phyloP scores from a whole-genome alignment of 768 basidiomycete species.

The Suillus sp. region DNA sequence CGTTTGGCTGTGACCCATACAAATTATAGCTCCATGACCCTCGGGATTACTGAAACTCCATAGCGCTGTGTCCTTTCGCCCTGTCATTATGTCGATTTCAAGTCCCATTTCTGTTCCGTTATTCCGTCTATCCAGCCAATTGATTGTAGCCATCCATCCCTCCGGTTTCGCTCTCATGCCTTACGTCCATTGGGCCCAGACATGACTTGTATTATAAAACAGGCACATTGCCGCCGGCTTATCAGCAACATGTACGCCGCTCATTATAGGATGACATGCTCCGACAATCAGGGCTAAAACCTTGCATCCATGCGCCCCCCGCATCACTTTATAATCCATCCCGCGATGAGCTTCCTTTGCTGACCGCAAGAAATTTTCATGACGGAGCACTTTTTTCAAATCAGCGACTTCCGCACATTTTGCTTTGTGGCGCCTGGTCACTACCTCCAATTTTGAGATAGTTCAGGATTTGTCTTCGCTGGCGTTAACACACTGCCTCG shows the following conservation, averaged over 20 bases:
- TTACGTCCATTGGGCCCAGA: slow-evolving; percentile 1
- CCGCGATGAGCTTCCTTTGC: neutral
- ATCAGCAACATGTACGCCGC: neutral
- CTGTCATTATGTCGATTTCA: slow-evolving; percentile 8
- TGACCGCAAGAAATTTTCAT: neutral
- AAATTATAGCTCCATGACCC: slow-evolving; percentile 5
- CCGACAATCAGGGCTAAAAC: neutral
- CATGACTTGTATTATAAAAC: slow-evolving; percentile 2
- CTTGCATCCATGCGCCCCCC: neutral
- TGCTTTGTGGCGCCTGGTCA: slow-evolving; percentile 5
- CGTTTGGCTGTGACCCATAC: neutral
- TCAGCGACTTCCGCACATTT: slow-evolving; percentile 1
- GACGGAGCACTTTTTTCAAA: neutral
- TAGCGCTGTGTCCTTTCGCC: neutral
- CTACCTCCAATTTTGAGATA: neutral
- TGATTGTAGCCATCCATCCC: neutral
- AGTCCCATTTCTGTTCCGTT: neutral
- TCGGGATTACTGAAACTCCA: neutral
- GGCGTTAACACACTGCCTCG: slow-evolving; percentile 4
- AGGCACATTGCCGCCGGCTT: slow-evolving; percentile 10
- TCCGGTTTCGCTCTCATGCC: neutral
- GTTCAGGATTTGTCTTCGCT: neutral
- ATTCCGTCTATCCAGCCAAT: neutral
- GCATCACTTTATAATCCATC: neutral
- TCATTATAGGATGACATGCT: slow-evolving; percentile 1